Conservation (phyloP, 108 stramenopile genomes). For the Craspedostauros australis region DNA sequence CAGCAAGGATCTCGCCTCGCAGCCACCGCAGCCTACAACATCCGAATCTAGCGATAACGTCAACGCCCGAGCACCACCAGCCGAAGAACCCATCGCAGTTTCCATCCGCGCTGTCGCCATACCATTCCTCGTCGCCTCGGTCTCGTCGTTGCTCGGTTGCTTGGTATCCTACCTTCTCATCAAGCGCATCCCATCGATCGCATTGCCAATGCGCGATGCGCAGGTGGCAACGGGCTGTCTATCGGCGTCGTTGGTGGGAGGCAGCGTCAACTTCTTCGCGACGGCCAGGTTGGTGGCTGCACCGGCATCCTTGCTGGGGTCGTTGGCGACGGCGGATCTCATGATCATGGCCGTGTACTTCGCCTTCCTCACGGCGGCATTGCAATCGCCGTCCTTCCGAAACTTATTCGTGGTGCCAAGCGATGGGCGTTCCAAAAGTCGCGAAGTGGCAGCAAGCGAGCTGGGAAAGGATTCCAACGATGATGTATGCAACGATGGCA, state of each 20-base stretch:
- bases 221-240: constrained; percentile 51
- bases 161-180: constrained; percentile 28
- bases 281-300: constrained; percentile 40
- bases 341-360: constrained; percentile 78
- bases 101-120: constrained; percentile 22
- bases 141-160: constrained; percentile 64
- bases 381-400: constrained; percentile 29
- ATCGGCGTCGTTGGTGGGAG: constrained; percentile 69
- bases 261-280: constrained; percentile 67
- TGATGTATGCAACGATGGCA: too few relatives aligned
- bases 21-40: background rate
- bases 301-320: constrained; percentile 27
- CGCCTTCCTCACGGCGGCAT: constrained; percentile 35
- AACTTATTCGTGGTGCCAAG: background rate
- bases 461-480: too few relatives aligned
- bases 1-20: background rate
- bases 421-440: too few relatives aligned
- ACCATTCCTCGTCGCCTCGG: constrained; percentile 54
- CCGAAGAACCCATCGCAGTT: constrained; percentile 5
- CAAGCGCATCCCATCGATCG: constrained; percentile 4
- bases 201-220: constrained; percentile 12
- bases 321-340: constrained; percentile 71
- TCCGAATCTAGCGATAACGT: background rate
- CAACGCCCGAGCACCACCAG: background rate
- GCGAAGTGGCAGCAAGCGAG: too few relatives aligned